Conservation (phyloP, 768 basidiomycete species). For the Mrakia frigida region DNA sequence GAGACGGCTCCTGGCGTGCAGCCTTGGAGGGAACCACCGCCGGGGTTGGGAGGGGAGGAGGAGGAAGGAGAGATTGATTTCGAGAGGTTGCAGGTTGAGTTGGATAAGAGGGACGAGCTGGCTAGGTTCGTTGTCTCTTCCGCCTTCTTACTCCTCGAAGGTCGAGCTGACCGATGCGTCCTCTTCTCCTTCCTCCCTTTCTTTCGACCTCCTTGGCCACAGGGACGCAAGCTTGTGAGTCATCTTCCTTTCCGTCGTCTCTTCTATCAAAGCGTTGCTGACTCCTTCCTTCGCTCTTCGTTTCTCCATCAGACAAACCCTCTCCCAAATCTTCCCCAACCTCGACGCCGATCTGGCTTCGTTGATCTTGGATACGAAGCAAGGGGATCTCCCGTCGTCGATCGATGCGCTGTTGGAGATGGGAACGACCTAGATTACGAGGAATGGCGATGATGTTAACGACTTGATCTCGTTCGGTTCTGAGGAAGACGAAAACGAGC, state of each 20-base stretch:
- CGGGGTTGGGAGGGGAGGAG: slow-evolving; percentile 10
- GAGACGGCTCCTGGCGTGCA: not conserved
- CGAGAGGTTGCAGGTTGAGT: slow-evolving; percentile 25
- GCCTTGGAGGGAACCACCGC: slow-evolving; percentile 7
- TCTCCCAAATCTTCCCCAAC: slow-evolving; percentile 26
- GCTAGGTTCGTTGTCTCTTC: slow-evolving; percentile 6
- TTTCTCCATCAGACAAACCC: slow-evolving; percentile 5
- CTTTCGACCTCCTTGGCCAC: no score
- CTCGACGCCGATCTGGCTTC: slow-evolving; percentile 28
- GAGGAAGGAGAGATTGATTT: slow-evolving; percentile 28
- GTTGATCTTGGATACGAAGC: slow-evolving; percentile 29
- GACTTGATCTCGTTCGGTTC: no score
- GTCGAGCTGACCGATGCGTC: not conserved
- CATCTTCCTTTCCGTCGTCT: not conserved
- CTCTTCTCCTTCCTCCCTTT: not conserved
- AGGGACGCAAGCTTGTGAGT: slow-evolving; percentile 19
- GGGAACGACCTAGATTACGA: slow-evolving; percentile 12
- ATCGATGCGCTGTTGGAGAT: slow-evolving; percentile 31
- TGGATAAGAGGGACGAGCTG: slow-evolving; percentile 24
- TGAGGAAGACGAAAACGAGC: no score
- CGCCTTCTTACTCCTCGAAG: not conserved
- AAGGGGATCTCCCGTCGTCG: slow-evolving; percentile 24
- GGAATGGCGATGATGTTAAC: no score
- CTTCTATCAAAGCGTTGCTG: not conserved
- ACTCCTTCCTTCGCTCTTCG: not conserved